These are phyloP conservation scores for Amanita exitialis DNA, from an alignment of 768 basidiomycete species.

Conservation along the genomic window DNA sequence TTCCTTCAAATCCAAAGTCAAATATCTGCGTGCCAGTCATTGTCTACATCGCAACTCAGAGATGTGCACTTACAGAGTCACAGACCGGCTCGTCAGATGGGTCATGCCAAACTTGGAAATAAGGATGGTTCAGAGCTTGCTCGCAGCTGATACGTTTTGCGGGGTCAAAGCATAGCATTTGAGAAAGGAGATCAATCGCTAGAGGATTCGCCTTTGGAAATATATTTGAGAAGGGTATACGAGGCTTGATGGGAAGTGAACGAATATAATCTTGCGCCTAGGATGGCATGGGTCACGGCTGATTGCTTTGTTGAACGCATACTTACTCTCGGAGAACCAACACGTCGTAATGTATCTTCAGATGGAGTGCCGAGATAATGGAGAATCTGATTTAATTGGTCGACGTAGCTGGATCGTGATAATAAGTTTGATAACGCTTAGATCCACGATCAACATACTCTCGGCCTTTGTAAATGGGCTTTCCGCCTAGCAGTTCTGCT, in stretches of 20 bases:
- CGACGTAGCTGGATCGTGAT: conserved; percentile 67
- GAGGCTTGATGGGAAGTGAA: conserved; percentile 92
- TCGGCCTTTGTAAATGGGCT: conserved; percentile 94
- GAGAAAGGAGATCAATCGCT: conserved; percentile 85
- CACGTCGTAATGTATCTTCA: conserved; percentile 91
- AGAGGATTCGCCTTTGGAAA: conserved; percentile 93
- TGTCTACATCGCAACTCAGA: neutral
- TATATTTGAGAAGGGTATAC: conserved; percentile 83
- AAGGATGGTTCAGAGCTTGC: conserved; percentile 91
- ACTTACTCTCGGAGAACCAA: conserved; percentile 87
- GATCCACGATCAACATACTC: conserved; percentile 49
- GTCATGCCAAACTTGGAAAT: conserved; percentile 96
- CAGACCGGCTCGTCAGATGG: conserved; percentile 90
- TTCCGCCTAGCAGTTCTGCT: conserved; percentile 86
- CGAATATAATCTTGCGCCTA: conserved; percentile 98
- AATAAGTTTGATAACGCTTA: neutral
- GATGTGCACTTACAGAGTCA: conserved; percentile 46
- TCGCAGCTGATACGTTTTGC: conserved; percentile 94
- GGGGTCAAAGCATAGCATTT: conserved; percentile 93
- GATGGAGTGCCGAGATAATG: conserved; percentile 98
- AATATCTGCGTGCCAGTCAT: conserved; percentile 50
- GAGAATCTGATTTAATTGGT: conserved; percentile 96
- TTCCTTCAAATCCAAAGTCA: conserved; percentile 92
- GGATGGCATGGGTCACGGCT: conserved; percentile 3
- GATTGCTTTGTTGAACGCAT: neutral